Conservation (phyloP, 352 stramenopile species). For the Phytophthora hibernalis region DNA sequence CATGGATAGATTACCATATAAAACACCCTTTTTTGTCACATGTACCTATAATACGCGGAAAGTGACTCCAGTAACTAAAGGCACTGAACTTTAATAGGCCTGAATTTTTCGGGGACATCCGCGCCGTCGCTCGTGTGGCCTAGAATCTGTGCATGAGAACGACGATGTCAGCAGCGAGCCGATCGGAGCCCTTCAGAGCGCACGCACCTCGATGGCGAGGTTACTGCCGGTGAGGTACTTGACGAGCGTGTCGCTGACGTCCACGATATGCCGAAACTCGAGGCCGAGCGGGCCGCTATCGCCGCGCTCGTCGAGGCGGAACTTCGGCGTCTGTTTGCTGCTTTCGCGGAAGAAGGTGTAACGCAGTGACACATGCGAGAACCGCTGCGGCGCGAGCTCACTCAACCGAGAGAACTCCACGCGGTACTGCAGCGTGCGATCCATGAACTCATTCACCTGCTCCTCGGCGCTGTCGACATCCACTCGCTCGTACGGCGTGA, state of each 20-base stretch:
- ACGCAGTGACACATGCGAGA: conserved; percentile 46
- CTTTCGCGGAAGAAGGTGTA: conserved; percentile 60
- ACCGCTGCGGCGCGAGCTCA: conserved; percentile 38
- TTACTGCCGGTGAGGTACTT: conserved; percentile 57
- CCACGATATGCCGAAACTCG: conserved; percentile 47
- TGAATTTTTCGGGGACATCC: not conserved
- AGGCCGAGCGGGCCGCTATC: conserved; percentile 22
- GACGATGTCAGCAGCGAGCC: conserved; percentile 5
- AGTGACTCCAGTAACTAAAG: too few species aligned
- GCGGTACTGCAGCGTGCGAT: conserved; percentile 56
- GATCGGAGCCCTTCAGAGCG: conserved; percentile 4
- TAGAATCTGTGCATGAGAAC: conserved; percentile 26
- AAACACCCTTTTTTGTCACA: too few species aligned
- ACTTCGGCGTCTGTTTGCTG: conserved; percentile 33
- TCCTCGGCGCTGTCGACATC: conserved; percentile 53
- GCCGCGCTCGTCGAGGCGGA: conserved; percentile 19
- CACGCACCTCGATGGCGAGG: conserved; percentile 56
- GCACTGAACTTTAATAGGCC: too few species aligned
- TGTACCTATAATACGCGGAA: too few species aligned
- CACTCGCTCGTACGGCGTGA: conserved; percentile 41
- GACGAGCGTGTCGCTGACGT: conserved; percentile 58
- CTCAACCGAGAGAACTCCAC: conserved; percentile 38
- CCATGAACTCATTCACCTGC: conserved; percentile 61
- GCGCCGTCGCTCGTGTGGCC: conserved; percentile 10
- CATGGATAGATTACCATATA: too few species aligned